Percentiles rank a stretch among this genome's conserved stretches.
Conservation (phyloP, 2,329 filamentous ascomycete species). For the Gnomoniopsis sp. region DNA sequence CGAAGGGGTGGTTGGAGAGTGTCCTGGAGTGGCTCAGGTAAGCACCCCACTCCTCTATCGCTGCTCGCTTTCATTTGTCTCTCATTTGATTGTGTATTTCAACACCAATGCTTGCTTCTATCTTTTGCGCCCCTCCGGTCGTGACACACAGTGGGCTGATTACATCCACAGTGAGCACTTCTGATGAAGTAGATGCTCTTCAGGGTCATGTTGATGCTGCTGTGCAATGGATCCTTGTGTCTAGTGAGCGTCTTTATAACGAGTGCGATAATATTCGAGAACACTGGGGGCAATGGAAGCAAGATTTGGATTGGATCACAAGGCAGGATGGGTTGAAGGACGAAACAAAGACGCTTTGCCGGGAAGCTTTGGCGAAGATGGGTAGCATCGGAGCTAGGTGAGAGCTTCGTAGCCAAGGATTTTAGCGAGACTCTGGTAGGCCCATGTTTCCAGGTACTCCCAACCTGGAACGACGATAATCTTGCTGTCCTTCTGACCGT, state of each 20-base stretch:
- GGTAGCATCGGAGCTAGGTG: neutral
- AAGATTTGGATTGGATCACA: neutral
- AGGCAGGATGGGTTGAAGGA: neutral
- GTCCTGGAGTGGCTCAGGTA: neutral
- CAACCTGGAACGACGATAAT: too few species aligned
- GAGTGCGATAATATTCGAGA: neutral
- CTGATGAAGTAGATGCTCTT: neutral
- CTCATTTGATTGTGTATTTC: neutral
- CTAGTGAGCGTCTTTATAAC: neutral
- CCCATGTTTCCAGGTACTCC: too few species aligned
- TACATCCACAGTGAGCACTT: neutral
- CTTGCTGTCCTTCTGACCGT: too few species aligned
- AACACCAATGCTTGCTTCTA: too few species aligned
- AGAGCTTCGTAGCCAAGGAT: too few species aligned
- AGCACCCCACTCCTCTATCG: neutral
- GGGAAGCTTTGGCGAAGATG: neutral
- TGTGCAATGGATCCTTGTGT: neutral
- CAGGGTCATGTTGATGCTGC: neutral
- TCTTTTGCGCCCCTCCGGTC: too few species aligned
- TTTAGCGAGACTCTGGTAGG: too few species aligned
- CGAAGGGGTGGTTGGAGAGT: neutral
- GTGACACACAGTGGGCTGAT: neutral
- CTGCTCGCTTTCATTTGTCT: too few species aligned
- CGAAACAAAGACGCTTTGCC: neutral
- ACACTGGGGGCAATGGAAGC: neutral